Evolutionary conservation across 2,329 filamentous ascomycete genomes (phyloP).

Genomic region (Tricladium varicosporioides): DNA sequence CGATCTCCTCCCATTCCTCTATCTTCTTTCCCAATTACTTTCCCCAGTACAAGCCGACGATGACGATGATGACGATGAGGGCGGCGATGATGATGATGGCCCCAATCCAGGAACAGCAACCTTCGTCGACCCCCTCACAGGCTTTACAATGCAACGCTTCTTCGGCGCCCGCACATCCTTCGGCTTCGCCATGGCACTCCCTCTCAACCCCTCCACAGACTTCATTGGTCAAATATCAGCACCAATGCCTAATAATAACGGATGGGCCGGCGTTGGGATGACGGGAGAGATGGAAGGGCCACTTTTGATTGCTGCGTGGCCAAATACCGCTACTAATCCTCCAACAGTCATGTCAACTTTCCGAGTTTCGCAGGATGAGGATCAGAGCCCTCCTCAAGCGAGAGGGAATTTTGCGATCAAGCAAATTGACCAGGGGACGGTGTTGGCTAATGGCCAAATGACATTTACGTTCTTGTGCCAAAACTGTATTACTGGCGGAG

Average conservation of each 20-base stretch:
- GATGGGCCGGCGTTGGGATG: conserved; percentile 46
- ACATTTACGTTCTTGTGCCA: conserved; percentile 47
- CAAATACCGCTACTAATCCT: conserved; percentile 32
- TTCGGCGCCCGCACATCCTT: conserved; percentile 40
- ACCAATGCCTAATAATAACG: conserved; percentile 38
- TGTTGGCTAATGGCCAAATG: conserved; percentile 40
- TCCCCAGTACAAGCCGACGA: no score
- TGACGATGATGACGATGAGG: background rate
- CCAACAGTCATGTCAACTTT: conserved; percentile 42
- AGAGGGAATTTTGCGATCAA: conserved; percentile 40
- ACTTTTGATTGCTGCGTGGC: conserved; percentile 45
- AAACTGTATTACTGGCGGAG: conserved; percentile 32
- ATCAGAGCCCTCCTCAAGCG: conserved; percentile 11
- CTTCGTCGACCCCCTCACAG: conserved; percentile 36
- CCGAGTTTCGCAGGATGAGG: conserved; percentile 42
- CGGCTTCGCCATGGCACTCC: conserved; percentile 44
- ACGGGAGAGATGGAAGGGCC: conserved; percentile 45
- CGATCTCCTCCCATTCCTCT: no score
- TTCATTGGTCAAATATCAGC: conserved; percentile 49
- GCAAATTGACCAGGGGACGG: conserved; percentile 42
- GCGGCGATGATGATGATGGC: background rate
- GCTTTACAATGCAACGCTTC: conserved; percentile 39
- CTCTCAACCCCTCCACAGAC: conserved; percentile 38
- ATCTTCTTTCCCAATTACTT: no score
- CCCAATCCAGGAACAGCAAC: conserved; percentile 8